Evolutionary conservation across 305 asterid genomes (phyloP).

Genomic region (Fraxinus ornus): DNA sequence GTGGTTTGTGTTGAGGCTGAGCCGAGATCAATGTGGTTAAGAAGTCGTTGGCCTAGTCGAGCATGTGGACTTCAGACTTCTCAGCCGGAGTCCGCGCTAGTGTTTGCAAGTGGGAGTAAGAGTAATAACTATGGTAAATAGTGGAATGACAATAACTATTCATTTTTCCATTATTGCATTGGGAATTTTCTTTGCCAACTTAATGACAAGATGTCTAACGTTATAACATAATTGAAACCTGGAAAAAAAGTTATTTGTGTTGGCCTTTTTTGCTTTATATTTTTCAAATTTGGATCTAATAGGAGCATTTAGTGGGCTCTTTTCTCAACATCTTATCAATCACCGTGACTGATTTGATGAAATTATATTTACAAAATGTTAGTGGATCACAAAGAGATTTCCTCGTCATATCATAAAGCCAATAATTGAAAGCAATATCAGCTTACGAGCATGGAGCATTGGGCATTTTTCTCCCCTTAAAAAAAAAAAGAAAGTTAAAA

Average conservation of each 20-base stretch:
- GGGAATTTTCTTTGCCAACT: background rate
- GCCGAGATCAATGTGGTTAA: background rate
- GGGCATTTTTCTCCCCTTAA: background rate
- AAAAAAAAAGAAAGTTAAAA: too few relatives aligned
- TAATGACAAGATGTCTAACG: background rate
- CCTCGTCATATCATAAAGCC: slow-evolving; percentile 18
- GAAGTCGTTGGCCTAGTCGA: background rate
- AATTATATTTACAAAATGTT: slow-evolving; percentile 12
- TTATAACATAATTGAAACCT: background rate
- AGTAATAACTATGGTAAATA: background rate
- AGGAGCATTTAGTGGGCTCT: background rate
- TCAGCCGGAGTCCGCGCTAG: background rate
- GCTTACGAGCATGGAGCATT: background rate
- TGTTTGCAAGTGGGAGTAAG: background rate
- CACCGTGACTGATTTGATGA: slow-evolving; percentile 16
- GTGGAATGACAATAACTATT: background rate
- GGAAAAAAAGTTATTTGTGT: background rate
- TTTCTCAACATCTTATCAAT: background rate
- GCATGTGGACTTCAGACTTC: background rate
- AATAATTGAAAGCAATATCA: slow-evolving; percentile 7
- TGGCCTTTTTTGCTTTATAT: background rate
- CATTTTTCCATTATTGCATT: background rate
- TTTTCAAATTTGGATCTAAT: background rate
- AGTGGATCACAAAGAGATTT: slow-evolving; percentile 28
- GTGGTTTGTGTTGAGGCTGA: background rate